Base-by-base conservation (phyloP, 2,329 filamentous ascomycete genomes). In the Fusarium sp. region DNA sequence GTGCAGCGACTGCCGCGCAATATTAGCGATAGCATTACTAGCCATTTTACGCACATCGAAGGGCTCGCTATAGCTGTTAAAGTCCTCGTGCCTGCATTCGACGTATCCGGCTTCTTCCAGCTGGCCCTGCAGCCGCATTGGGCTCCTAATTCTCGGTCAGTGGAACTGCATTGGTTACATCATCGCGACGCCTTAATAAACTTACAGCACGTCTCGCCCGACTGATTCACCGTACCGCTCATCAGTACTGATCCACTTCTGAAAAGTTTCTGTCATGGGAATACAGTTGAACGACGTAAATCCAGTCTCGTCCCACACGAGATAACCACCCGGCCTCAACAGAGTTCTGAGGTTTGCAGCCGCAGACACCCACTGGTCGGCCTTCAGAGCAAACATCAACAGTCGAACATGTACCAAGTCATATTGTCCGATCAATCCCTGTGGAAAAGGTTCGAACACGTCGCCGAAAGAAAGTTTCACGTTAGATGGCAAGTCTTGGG, bases 291-390 rank as follows among this genome's bases (percentile, higher is more conserved):
- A 54, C 7, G 52, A 54, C 16, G 47, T 53, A 15, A 61, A 61
- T 7, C 60, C 60, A 4, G 56, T 53, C 7, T 63, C 60, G 2
- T 61, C 60, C 60, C 56, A 63, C 31, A 61, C 10, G 10, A 63
- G 40, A 30, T 54, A 63, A 4, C 56, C 60, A 6, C 56, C 60
- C 4, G 56, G 56, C 10, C n/a, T 27, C 6, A 63, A 7, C 13
- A 63, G 28, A 13, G 41, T 54, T 11, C 27, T n/a, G 4, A 63
- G 34, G 2, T 48, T 63, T 10, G 11, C 15, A 2, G 56, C 60
- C 8, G 44, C 60, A 7, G 47, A 28, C 5, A 40, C 13, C 60
- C 56, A 63, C 13, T 61, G 56, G 2, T 3, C 40, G 1, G 56
- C 41, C 9, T 61, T 63, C 2, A 63, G 3, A 1, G 60, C 56